Conservation (phyloP, 331 rosid genomes). For the Cydonia oblonga region DNA sequence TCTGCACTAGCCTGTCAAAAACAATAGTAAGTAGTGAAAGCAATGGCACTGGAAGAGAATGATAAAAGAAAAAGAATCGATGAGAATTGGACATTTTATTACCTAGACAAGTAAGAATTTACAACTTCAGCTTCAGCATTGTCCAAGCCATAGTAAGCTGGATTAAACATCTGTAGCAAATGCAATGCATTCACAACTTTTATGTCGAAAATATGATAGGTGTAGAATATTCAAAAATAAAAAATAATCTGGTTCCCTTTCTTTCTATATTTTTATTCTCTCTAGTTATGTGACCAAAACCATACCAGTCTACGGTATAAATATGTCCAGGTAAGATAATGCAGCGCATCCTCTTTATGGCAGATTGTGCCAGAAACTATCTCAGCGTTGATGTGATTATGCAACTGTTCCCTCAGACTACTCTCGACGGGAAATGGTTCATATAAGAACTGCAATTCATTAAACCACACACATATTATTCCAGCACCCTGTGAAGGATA, state of each 20-base stretch:
- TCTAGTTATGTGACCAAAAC: neutral
- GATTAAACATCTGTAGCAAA: conserved; percentile 66
- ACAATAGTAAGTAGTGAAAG: conserved; percentile 8
- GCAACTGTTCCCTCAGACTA: conserved; percentile 84
- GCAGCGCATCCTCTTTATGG: conserved; percentile 91
- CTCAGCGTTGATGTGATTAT: conserved; percentile 83
- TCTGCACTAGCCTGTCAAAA: conserved; percentile 65
- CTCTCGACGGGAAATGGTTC: conserved; percentile 99
- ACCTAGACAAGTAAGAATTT: conserved; percentile 78
- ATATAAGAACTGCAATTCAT: conserved; percentile 71
- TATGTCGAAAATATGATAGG: neutral
- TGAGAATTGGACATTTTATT: conserved; percentile 22
- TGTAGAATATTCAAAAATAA: neutral
- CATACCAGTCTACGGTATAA: conserved; percentile 91
- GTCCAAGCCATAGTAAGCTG: conserved; percentile 92
- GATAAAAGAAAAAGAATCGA: neutral
- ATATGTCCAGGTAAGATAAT: conserved; percentile 95
- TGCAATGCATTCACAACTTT: neutral
- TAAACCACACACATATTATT: conserved; percentile 18
- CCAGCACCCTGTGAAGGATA: conserved; percentile 8
- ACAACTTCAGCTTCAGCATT: conserved; percentile 51
- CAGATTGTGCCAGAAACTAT: conserved; percentile 89
- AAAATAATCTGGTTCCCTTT: neutral
- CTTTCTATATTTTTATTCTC: neutral
- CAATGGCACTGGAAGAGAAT: neutral